Base-by-base conservation (phyloP, 2,329 filamentous ascomycete genomes). In the Monosporascus sp. region DNA sequence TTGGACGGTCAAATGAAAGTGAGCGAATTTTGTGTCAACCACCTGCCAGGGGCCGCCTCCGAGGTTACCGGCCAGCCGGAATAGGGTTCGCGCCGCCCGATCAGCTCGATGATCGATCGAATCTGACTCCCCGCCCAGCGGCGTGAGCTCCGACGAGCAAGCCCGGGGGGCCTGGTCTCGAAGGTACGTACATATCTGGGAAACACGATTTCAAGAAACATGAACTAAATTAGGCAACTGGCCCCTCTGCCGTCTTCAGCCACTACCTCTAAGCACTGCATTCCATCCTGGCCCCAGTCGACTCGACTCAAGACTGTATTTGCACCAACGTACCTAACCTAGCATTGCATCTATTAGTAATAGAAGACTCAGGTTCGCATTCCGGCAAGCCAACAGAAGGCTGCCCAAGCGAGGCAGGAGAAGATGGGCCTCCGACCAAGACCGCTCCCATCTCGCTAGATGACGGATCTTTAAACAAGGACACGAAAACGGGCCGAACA, bases 371-470 rank as follows among this genome's bases (percentile, higher is more conserved):
- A 14, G 31, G 38, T 41, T 41, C 8, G 38, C 38, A n/a, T 41
- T 8, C 7, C 3, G 18, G 17, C 17, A 18, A 41, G 38, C 38
- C 18, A 18, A 11, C 17, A 11, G 18, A n/a, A 7, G 5, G 38
- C 5, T 20, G 17, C 38, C n/a, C 20, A 25, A 14, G 7, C 14
- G 41, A 44, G 24, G 36, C 14, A 22, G 36, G 50, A 45, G 50
- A 7, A 24, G 15, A 24, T 14, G 37, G 38, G 18, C 7, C 11
- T 27, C 67, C 66, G 64, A 48, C 49, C 7, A 43, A 63, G 14
- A 58, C 71, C 35, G 65, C 66, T 5, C 60, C 67, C 22, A 66
- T 66, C 73, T 49, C 67, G 68, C 55, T 69, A 72, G 51, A 59
- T 73, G 54, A 41, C 67, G 2, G 60, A 72, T 17, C 9, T 15